A percentile compares a stretch with the other conserved stretches of the same genome.
These are phyloP conservation scores for Sclerotinia subarctica DNA, from an alignment of 2,329 filamentous ascomycete species.

Conservation along the genomic window DNA sequence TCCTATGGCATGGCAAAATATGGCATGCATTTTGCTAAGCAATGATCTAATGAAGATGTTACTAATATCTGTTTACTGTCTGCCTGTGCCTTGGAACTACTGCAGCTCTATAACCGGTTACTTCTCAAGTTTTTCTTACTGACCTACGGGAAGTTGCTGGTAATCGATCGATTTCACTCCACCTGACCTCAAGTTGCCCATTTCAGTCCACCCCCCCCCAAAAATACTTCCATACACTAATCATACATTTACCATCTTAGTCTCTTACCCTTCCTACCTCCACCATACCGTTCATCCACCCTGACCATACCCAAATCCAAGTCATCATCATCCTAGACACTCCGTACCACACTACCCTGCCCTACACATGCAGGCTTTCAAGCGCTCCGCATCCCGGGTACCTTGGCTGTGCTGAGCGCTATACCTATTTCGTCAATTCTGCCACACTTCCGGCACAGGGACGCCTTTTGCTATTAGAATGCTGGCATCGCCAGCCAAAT, in stretches of 20 bases:
- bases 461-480: conserved; percentile 34
- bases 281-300: conserved; percentile 8
- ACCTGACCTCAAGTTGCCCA: conserved; percentile 6
- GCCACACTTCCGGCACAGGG: conserved; percentile 19
- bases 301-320: conserved; percentile 19
- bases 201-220: background rate
- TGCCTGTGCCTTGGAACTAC: background rate
- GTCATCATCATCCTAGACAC: conserved; percentile 18
- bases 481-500: conserved; percentile 32
- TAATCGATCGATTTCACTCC: background rate
- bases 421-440: conserved; percentile 21
- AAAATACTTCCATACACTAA: conserved; percentile 9
- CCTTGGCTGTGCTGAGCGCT: conserved; percentile 25
- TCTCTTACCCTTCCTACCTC: background rate
- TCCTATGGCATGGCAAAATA: conserved; percentile 1
- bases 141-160: conserved; percentile 1
- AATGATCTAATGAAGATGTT: conserved; percentile 1
- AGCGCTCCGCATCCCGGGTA: conserved; percentile 22
- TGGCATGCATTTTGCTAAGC: conserved; percentile 5
- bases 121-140: background rate
- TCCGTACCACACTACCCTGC: conserved; percentile 17
- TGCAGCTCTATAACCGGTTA: background rate
- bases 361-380: conserved; percentile 21
- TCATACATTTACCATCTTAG: background rate
- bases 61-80: background rate